A percentile compares a stretch with the other conserved stretches of the same genome.
Conservation (phyloP, 805 yeast genomes). For the Kodamaea kakaduensis region DNA sequence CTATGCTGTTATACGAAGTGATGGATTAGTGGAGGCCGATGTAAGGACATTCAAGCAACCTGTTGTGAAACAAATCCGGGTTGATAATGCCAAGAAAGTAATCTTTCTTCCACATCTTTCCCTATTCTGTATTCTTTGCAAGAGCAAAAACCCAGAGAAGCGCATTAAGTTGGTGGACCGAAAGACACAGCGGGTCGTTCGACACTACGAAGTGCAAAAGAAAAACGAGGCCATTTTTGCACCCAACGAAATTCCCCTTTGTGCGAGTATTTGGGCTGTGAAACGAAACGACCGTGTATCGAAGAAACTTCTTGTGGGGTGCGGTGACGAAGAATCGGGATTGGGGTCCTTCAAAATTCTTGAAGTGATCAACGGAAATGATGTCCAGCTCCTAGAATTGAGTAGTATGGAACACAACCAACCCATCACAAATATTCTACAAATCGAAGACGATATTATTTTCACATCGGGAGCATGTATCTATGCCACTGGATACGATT, state of each 20-base stretch:
- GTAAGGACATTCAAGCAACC: constrained; percentile 24
- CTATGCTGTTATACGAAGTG: constrained; percentile 29
- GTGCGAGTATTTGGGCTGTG: constrained; percentile 33
- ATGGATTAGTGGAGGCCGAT: constrained; percentile 31
- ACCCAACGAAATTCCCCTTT: constrained; percentile 27
- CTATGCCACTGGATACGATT: constrained; percentile 31
- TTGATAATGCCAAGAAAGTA: constrained; percentile 33
- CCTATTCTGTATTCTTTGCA: constrained; percentile 29
- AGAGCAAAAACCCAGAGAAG: constrained; percentile 21
- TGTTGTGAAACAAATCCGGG: constrained; percentile 23
- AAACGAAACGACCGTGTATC: constrained; percentile 26
- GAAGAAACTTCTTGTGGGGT: constrained; percentile 35
- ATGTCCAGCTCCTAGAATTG: constrained; percentile 26
- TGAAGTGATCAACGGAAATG: constrained; percentile 25
- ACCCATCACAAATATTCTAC: constrained; percentile 34
- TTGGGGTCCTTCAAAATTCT: constrained; percentile 34
- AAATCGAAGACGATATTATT: constrained; percentile 29
- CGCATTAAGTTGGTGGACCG: constrained; percentile 34
- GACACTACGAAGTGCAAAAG: constrained; percentile 20
- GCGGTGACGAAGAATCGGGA: constrained; percentile 1
- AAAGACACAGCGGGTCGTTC: constrained; percentile 21
- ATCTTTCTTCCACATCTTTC: constrained; percentile 26
- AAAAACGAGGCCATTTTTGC: constrained; percentile 19
- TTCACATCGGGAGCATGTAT: constrained; percentile 29
- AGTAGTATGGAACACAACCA: constrained; percentile 27